phyloP scores from a whole-genome alignment of 495 filamentous ascomycete species.

The Mytilinidion resinicola region DNA sequence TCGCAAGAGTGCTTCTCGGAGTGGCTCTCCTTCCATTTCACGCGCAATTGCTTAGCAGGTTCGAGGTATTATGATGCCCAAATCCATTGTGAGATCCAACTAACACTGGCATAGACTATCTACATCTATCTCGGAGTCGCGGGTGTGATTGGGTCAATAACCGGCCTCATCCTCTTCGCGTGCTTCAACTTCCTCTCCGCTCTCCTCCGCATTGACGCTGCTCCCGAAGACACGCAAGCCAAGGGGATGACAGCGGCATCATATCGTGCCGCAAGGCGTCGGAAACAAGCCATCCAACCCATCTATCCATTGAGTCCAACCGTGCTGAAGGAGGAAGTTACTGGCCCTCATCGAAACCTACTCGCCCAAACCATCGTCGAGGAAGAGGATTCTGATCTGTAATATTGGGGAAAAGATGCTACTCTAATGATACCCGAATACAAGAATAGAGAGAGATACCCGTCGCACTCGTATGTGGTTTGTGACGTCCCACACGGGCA shows the following conservation, averaged over 20 bases:
- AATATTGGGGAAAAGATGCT: background rate
- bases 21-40: constrained; percentile 30
- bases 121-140: constrained; percentile 61
- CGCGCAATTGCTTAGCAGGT: constrained; percentile 47
- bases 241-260: constrained; percentile 11
- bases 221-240: constrained; percentile 1
- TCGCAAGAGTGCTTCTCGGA: constrained; percentile 30
- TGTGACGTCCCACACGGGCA: background rate
- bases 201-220: constrained; percentile 29
- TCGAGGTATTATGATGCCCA: constrained; percentile 50
- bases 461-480: background rate
- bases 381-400: constrained; percentile 31
- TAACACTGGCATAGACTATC: constrained; percentile 45
- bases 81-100: constrained; percentile 11
- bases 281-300: constrained; percentile 4
- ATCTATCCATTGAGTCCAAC: constrained; percentile 2
- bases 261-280: constrained; percentile 11
- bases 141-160: constrained; percentile 48
- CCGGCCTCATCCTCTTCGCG: constrained; percentile 47
- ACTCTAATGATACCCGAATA: background rate
- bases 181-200: constrained; percentile 39
- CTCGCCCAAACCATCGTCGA: constrained; percentile 31
- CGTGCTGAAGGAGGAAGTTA: background rate
- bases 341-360: constrained; percentile 10
- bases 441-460: background rate